These are phyloP conservation scores for Starmerella lactis-condensi DNA, from an alignment of 805 yeast genomes.

Conservation along the genomic window DNA sequence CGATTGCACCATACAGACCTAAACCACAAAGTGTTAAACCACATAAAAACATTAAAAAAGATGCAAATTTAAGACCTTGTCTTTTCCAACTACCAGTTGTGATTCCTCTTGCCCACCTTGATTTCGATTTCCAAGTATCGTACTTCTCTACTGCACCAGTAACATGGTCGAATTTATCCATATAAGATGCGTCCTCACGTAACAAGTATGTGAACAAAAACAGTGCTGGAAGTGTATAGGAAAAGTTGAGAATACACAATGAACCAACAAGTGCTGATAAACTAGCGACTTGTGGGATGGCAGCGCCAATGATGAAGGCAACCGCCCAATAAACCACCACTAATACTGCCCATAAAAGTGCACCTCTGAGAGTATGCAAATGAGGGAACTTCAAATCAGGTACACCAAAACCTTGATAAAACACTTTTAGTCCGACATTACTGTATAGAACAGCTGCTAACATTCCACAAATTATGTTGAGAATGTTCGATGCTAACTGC, in stretches of 20 bases:
- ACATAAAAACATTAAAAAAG: slow-evolving; percentile 19
- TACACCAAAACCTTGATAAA: slow-evolving; percentile 26
- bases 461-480: slow-evolving; percentile 25
- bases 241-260: slow-evolving; percentile 29
- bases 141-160: slow-evolving; percentile 6
- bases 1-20: slow-evolving; percentile 19
- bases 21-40: slow-evolving; percentile 21
- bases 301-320: slow-evolving; percentile 29
- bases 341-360: slow-evolving; percentile 23
- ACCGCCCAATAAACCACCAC: slow-evolving; percentile 29
- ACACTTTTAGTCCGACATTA: slow-evolving; percentile 30
- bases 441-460: slow-evolving; percentile 32
- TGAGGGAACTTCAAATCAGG: slow-evolving; percentile 21
- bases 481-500: slow-evolving; percentile 25
- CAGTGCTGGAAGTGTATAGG: slow-evolving; percentile 29
- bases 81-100: slow-evolving; percentile 16
- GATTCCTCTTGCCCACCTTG: slow-evolving; percentile 25
- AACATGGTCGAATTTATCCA: slow-evolving; percentile 10
- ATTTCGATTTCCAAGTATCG: slow-evolving; percentile 21
- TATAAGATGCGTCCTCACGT: slow-evolving; percentile 8
- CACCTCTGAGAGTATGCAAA: slow-evolving; percentile 23
- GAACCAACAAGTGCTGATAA: slow-evolving; percentile 28
- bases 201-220: slow-evolving; percentile 9
- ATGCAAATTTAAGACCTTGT: slow-evolving; percentile 10
- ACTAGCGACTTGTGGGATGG: slow-evolving; percentile 28